phyloP scores from a whole-genome alignment of 108 stramenopile genomes.

The Nitzschia sp. region DNA sequence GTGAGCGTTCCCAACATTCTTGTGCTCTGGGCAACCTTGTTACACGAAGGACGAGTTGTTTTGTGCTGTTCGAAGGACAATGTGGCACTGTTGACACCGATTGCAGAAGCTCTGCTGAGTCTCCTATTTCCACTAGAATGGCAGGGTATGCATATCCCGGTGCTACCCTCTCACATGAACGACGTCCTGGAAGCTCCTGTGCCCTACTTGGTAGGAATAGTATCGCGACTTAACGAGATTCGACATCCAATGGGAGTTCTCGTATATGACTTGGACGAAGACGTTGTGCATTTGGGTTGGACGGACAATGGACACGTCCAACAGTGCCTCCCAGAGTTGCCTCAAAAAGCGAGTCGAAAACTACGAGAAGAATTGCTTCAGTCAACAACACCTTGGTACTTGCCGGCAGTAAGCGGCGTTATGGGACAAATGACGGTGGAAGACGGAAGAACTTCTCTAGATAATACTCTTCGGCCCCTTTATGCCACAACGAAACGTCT shows the following conservation, averaged over 20 bases:
- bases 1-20: constrained; percentile 63
- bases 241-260: constrained; percentile 42
- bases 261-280: constrained; percentile 72
- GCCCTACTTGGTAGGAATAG: constrained; percentile 77
- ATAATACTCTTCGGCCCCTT: constrained; percentile 11
- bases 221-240: neutral
- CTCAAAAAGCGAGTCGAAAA: constrained; percentile 55
- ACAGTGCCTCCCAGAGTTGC: constrained; percentile 41
- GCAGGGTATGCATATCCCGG: constrained; percentile 60
- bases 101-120: constrained; percentile 70
- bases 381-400: constrained; percentile 16
- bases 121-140: constrained; percentile 84
- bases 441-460: neutral
- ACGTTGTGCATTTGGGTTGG: constrained; percentile 61
- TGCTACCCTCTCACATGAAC: constrained; percentile 68
- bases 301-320: constrained; percentile 19
- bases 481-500: too few relatives aligned
- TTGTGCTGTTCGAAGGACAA: constrained; percentile 55
- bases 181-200: constrained; percentile 83
- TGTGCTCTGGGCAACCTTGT: constrained; percentile 63
- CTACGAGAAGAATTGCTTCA: constrained; percentile 56
- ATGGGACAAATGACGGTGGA: constrained; percentile 15
- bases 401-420: constrained; percentile 1
- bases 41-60: constrained; percentile 66
- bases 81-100: constrained; percentile 60